Evolutionary conservation across 1,284 basidiomycete species (phyloP).

Genomic region (Exobasidium cylindrosporum): DNA sequence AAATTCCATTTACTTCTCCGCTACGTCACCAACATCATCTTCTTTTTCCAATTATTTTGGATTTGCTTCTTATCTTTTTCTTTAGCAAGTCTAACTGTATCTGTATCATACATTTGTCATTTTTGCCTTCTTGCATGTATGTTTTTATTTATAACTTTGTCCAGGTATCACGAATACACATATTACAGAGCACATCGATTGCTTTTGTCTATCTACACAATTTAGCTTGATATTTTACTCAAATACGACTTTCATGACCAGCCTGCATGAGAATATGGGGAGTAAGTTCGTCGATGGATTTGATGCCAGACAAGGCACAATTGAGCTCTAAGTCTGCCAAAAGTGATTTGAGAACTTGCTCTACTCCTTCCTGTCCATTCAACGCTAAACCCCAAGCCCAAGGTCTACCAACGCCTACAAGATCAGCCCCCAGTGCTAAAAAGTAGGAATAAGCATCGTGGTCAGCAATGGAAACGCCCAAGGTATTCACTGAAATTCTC

Average conservation of each 20-base stretch:
- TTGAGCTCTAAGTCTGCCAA: conserved; percentile 41
- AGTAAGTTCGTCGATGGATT: conserved; percentile 7
- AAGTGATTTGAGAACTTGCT: conserved; percentile 37
- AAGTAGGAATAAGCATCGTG: not conserved
- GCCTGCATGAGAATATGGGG: conserved; percentile 11
- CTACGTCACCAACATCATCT: too few relatives aligned
- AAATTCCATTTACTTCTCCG: too few relatives aligned
- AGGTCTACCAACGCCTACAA: conserved; percentile 46
- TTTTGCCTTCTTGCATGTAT: too few relatives aligned
- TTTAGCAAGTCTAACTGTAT: too few relatives aligned
- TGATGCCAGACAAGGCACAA: conserved; percentile 15
- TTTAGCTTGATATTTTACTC: too few relatives aligned
- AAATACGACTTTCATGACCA: conserved; percentile 12
- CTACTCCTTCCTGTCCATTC: conserved; percentile 42
- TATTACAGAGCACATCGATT: too few relatives aligned
- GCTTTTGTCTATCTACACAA: not conserved
- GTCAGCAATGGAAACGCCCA: not conserved
- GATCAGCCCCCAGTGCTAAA: conserved; percentile 38
- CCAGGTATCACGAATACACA: too few relatives aligned
- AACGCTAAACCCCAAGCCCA: conserved; percentile 45
- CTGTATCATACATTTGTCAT: too few relatives aligned
- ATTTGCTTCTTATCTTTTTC: too few relatives aligned
- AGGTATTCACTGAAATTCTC: not conserved
- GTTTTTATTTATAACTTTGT: too few relatives aligned
- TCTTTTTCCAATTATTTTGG: too few relatives aligned